Conservation (phyloP, 768 basidiomycete genomes). For the Suillus subaureus region DNA sequence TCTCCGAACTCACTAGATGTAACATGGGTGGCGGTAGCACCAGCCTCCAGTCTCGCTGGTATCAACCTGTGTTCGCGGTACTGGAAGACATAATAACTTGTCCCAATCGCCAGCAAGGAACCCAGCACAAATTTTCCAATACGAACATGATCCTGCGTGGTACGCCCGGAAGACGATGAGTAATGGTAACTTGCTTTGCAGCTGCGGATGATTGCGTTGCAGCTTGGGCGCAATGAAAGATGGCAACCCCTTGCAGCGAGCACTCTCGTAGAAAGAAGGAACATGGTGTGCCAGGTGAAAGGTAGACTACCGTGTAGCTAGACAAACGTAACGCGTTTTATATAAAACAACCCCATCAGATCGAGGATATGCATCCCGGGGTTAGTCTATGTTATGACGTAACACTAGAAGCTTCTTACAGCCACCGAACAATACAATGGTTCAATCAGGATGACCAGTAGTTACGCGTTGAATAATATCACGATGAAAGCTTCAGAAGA, state of each 20-base stretch:
- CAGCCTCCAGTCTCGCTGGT: slow-evolving; percentile 10
- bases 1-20: not conserved
- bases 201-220: not conserved
- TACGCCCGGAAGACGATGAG: not conserved
- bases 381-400: not conserved
- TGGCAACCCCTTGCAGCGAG: not conserved
- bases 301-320: not conserved
- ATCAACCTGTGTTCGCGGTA: slow-evolving; percentile 3
- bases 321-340: not conserved
- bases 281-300: not conserved
- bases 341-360: not conserved
- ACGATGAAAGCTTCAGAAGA: too few relatives aligned
- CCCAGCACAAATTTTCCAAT: slow-evolving; percentile 19
- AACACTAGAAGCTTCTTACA: not conserved
- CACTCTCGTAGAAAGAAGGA: not conserved
- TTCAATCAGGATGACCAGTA: not conserved
- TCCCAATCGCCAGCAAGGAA: slow-evolving; percentile 23
- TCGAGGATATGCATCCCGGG: not conserved
- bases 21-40: not conserved
- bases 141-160: slow-evolving; percentile 11
- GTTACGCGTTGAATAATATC: not conserved
- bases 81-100: slow-evolving; percentile 22
- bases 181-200: not conserved
- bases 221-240: not conserved
- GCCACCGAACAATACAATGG: too few relatives aligned